Percentiles rank a stretch among this genome's conserved stretches.
These are phyloP conservation scores for Clonostachys byssicola DNA, from an alignment of 2,329 filamentous ascomycete species.

Conservation along the genomic window DNA sequence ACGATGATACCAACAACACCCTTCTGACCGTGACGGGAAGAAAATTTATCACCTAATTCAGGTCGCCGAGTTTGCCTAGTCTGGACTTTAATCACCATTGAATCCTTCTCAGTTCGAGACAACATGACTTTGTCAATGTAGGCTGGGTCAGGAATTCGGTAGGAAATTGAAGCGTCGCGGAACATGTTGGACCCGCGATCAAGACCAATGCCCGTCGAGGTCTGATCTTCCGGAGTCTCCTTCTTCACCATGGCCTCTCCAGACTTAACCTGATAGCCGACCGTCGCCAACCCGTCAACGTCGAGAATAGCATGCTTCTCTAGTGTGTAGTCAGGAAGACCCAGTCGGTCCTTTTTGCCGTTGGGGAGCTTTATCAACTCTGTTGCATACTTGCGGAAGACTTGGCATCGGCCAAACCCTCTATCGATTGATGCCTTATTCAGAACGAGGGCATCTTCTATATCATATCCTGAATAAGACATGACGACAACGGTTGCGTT, in stretches of 20 bases:
- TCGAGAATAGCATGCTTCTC: constrained; percentile 71
- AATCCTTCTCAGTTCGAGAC: constrained; percentile 82
- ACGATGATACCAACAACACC: constrained; percentile 96
- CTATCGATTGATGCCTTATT: constrained; percentile 96
- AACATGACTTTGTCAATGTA: constrained; percentile 98
- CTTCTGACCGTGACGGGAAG: constrained; percentile 96
- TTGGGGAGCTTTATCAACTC: constrained; percentile 88
- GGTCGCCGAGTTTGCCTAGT: constrained; percentile 93
- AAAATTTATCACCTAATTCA: constrained; percentile 97
- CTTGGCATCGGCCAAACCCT: constrained; percentile 94
- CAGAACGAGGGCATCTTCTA: constrained; percentile 93
- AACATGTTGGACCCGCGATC: constrained; percentile 61
- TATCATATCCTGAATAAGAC: constrained; percentile 99
- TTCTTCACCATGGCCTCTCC: constrained; percentile 92
- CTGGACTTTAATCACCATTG: constrained; percentile 85
- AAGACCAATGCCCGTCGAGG: constrained; percentile 65
- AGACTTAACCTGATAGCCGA: constrained; percentile 72
- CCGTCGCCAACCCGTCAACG: constrained; percentile 81
- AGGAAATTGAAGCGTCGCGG: constrained; percentile 67
- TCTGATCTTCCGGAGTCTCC: constrained; percentile 74
- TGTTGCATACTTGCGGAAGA: constrained; percentile 91
- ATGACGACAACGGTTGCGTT: constrained; percentile 98
- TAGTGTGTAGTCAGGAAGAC: constrained; percentile 46
- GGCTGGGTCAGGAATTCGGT: constrained; percentile 77
- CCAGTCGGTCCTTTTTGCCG: constrained; percentile 64